Evolutionary conservation across 176 grass and related monocot genomes (phyloP).

Genomic region (Sorghum bicolor): Sorghum_bicolor_NCBIv3 NC_012871.2:55393001-55393500

Average conservation of each 20-base stretch:
- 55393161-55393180: constrained; percentile 62
- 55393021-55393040: constrained; percentile 25
- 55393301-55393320: constrained; percentile 54
- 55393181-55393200: constrained; percentile 65
- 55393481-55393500: constrained; percentile 54
- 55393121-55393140: constrained; percentile 88
- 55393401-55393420: constrained; percentile 27
- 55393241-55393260: constrained; percentile 68
- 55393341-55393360: constrained; percentile 52
- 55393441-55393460: constrained; percentile 29
- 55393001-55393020: constrained; percentile 39
- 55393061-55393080: constrained; percentile 27
- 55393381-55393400: constrained; percentile 26
- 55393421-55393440: constrained; percentile 42
- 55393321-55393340: constrained; percentile 73
- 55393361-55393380: constrained; percentile 68
- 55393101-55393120: constrained; percentile 40
- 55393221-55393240: constrained; percentile 79
- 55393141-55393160: constrained; percentile 88
- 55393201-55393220: constrained; percentile 71
- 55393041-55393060: neutral
- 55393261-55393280: constrained; percentile 56
- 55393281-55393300: constrained; percentile 68
- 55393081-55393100: constrained; percentile 62
- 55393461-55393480: constrained; percentile 43